A percentile compares a stretch with the other conserved stretches of the same genome.
Conservation (phyloP, 805 yeast genomes). For the Tetrapisispora pingtungensis region DNA sequence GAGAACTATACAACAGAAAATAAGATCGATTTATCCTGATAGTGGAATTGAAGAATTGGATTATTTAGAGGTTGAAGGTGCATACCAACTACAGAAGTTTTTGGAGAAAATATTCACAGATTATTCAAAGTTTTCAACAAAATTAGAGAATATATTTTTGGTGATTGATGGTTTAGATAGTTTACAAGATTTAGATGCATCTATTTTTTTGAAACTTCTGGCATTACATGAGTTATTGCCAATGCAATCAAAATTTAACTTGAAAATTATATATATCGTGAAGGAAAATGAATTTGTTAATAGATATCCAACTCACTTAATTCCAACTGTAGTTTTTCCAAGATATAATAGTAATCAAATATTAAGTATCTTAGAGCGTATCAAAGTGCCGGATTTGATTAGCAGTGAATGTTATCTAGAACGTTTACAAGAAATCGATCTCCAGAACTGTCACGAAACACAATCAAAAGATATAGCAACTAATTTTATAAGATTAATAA, state of each 20-base stretch:
- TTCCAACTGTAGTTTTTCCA: constrained; percentile 26
- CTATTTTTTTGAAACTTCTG: constrained; percentile 18
- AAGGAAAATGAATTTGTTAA: constrained; percentile 17
- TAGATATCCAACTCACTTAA: constrained; percentile 18
- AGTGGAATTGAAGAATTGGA: constrained; percentile 11
- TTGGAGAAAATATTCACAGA: constrained; percentile 10
- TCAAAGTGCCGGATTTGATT: constrained; percentile 12
- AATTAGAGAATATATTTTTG: constrained; percentile 11
- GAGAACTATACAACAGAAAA: constrained; percentile 15
- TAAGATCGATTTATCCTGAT: constrained; percentile 11
- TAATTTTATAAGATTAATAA: constrained; percentile 22
- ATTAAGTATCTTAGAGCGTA: constrained; percentile 12
- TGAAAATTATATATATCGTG: constrained; percentile 20
- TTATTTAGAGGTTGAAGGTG: constrained; percentile 25
- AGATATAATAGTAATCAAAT: constrained; percentile 20
- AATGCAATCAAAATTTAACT: constrained; percentile 9
- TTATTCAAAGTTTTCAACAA: constrained; percentile 6
- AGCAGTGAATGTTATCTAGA: constrained; percentile 7
- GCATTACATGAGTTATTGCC: constrained; percentile 21
- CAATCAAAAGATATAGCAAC: constrained; percentile 10
- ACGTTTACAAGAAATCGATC: constrained; percentile 6
- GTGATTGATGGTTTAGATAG: constrained; percentile 26
- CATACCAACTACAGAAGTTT: constrained; percentile 18
- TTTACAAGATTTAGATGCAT: constrained; percentile 26
- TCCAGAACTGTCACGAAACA: constrained; percentile 7